phyloP scores from a whole-genome alignment of 139 green algal genomes.

The Nannochloris sp. region DNA sequence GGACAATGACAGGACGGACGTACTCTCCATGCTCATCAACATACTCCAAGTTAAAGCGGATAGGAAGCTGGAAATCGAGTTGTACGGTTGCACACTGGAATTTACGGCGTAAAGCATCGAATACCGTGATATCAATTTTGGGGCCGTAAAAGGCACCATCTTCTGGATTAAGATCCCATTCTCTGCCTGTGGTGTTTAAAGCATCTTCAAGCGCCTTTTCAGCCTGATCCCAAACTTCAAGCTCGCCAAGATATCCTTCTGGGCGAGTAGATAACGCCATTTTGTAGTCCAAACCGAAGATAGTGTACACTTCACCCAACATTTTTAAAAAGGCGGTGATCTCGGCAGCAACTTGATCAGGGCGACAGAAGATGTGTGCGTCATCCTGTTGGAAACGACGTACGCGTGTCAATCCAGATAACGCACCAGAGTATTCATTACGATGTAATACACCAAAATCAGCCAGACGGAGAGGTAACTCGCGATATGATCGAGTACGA shows the following conservation, averaged over 20 bases:
- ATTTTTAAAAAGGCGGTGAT: slow-evolving; percentile 78
- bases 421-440: slow-evolving; percentile 82
- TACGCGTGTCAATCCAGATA: slow-evolving; percentile 83
- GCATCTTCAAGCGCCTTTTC: slow-evolving; percentile 77
- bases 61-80: slow-evolving; percentile 98
- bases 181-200: slow-evolving; percentile 67
- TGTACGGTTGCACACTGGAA: slow-evolving; percentile 99
- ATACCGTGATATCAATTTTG: slow-evolving; percentile 97
- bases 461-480: slow-evolving; percentile 88
- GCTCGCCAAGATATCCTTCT: slow-evolving; percentile 80
- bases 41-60: slow-evolving; percentile 77
- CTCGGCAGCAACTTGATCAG: slow-evolving; percentile 80
- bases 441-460: slow-evolving; percentile 98
- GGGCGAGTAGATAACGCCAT: slow-evolving; percentile 89
- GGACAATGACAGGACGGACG: slow-evolving; percentile 91
- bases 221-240: slow-evolving; percentile 87
- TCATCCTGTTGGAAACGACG: slow-evolving; percentile 97
- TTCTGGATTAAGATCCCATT: slow-evolving; percentile 78
- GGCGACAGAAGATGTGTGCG: slow-evolving; percentile 96
- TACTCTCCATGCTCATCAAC: slow-evolving; percentile 42
- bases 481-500: slow-evolving; percentile 83
- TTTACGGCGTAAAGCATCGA: slow-evolving; percentile 84
- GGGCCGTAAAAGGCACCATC: slow-evolving; percentile 99
- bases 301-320: slow-evolving; percentile 85
- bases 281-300: slow-evolving; percentile 91